Evolutionary conservation across 768 basidiomycete genomes (phyloP), one percentile per base, ranked within the genome.

Genomic region (Cyclocybe aegerita): DNA sequence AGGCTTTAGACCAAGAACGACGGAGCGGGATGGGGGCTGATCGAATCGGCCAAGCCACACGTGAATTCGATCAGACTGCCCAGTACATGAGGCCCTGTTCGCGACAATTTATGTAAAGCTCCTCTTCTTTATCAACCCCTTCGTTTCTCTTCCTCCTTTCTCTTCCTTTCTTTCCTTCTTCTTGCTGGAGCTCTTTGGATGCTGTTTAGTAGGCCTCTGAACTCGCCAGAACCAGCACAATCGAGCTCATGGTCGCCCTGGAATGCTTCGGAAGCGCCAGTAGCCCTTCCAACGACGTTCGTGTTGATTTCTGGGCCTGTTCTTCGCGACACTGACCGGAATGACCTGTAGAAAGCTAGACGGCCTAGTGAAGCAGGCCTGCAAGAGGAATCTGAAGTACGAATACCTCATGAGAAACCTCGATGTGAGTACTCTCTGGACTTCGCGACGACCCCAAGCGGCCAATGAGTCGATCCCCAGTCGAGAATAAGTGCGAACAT

Each of bases 401-500:
- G 83, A 85, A 58, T 65, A 72, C 46, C 75, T 77, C 54, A 80
- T 86, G 76, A 83, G 81, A 64, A 79, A 80, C 46, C 67, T 86
- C 51, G 82, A 85, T 70, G 85, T 82, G 29, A 16, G 43, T 33
- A 37, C 15, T 35, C 46, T 46, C 54, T 42, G 52, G 29, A 33
- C 38, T 32, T 48, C 32, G 23, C 29, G 5, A 5, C 5, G 23
- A 23, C 23, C 23, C 23, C 23, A 23, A 23, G 4, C 23, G 23
- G 23, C 23, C 23, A 5, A 23, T 23, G 23, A 23, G 23, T 23
- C 23, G 5, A 23, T 23, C 41, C 43, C 1, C 59, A 90, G 88
- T 75, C 75, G 45, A 81, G 79, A 61, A 76, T 91, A 16, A 77
- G 83, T 36, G 83, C 88, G 57, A 80, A 83, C 61, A 70, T 90